Conservation (phyloP, 1,139 yeast genomes). For the Dujonia santamariae region DNA sequence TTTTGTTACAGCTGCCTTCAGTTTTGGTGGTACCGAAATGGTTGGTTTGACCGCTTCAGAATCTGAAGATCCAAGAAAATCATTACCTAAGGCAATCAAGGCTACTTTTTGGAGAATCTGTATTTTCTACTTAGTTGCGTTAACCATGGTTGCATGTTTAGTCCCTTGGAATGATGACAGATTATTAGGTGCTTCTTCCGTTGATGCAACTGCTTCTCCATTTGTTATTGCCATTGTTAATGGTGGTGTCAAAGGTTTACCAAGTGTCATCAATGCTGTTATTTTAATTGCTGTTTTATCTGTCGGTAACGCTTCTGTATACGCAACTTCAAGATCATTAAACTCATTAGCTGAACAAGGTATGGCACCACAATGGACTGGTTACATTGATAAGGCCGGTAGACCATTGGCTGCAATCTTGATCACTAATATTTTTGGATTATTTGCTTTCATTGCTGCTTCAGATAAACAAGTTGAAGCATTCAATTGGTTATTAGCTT, state of each 20-base stretch:
- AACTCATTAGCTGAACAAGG: constrained; percentile 43
- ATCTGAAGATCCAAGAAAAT: constrained; percentile 34
- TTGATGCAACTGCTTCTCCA: constrained; percentile 49
- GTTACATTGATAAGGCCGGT: constrained; percentile 40
- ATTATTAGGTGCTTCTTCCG: constrained; percentile 23
- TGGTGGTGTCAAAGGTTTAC: constrained; percentile 49
- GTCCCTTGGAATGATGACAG: constrained; percentile 32
- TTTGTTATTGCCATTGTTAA: constrained; percentile 51
- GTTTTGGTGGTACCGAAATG: constrained; percentile 42
- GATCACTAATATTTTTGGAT: constrained; percentile 34
- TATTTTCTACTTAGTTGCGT: constrained; percentile 37
- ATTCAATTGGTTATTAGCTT: constrained; percentile 34
- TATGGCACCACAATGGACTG: constrained; percentile 37
- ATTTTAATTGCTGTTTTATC: constrained; percentile 41
- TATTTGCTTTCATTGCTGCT: constrained; percentile 39
- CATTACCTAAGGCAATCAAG: constrained; percentile 40
- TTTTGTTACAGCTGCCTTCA: constrained; percentile 42
- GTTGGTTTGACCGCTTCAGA: constrained; percentile 42
- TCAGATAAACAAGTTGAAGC: constrained; percentile 28
- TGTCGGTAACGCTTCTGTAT: constrained; percentile 44
- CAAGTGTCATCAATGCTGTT: constrained; percentile 44
- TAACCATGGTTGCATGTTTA: constrained; percentile 35
- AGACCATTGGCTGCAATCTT: constrained; percentile 41
- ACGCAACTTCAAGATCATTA: constrained; percentile 43
- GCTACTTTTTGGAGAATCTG: constrained; percentile 47